These are phyloP conservation scores for Mycena indigotica DNA, from an alignment of 768 basidiomycete genomes.

Conservation along the genomic window DNA sequence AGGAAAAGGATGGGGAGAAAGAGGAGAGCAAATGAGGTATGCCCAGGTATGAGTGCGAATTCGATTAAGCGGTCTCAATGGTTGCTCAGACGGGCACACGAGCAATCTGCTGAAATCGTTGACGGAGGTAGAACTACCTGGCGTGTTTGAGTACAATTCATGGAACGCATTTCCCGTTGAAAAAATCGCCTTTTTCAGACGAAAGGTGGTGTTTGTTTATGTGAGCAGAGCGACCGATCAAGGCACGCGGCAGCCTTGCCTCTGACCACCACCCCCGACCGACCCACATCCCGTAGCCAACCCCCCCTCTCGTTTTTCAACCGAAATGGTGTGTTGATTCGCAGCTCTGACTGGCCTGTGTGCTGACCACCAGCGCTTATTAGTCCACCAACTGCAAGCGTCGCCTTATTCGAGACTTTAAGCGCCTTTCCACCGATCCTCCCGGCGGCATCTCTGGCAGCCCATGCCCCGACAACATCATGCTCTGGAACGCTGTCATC, in stretches of 20 bases:
- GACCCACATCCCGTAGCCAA: not conserved
- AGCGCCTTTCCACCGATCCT: slow-evolving; percentile 90
- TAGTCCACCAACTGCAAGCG: slow-evolving; percentile 94
- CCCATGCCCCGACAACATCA: slow-evolving; percentile 97
- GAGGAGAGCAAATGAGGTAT: not conserved
- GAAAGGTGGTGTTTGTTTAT: not conserved
- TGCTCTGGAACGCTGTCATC: slow-evolving; percentile 99
- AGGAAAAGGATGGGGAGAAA: not conserved
- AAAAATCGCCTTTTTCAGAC: not conserved
- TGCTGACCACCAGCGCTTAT: too few species aligned
- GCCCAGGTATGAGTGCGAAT: not conserved
- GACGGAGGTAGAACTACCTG: not conserved
- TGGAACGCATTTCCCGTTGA: too few species aligned
- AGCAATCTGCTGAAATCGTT: not conserved
- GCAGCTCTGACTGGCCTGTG: slow-evolving; percentile 7
- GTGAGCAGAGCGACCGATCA: too few species aligned
- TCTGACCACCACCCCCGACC: not conserved
- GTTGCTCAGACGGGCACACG: not conserved
- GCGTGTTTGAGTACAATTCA: too few species aligned
- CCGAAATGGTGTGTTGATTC: not conserved
- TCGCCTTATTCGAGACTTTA: slow-evolving; percentile 97
- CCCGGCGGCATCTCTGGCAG: slow-evolving; percentile 96
- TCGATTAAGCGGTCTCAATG: not conserved
- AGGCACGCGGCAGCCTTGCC: not conserved
- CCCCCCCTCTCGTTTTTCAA: not conserved